phyloP scores from a whole-genome alignment of 1,284 basidiomycete species.

The Irpex sp. region DNA sequence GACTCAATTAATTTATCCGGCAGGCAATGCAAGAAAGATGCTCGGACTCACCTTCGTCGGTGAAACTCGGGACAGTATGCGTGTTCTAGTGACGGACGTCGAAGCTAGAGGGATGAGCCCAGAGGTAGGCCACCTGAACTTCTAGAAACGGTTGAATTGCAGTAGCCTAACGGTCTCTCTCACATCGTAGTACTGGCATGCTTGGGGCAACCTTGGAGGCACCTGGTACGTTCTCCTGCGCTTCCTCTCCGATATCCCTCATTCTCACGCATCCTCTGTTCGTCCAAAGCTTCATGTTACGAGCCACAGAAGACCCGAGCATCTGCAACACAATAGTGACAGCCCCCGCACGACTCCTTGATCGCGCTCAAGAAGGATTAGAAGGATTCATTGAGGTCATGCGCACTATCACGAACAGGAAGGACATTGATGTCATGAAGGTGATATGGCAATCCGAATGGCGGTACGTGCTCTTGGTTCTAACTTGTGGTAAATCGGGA shows the following conservation, averaged over 20 bases:
- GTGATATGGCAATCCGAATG: background rate
- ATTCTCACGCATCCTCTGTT: background rate
- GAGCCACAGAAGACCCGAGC: background rate
- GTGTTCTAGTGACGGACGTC: constrained; percentile 27
- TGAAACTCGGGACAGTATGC: constrained; percentile 25
- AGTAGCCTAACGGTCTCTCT: constrained; percentile 8
- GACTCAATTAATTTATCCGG: background rate
- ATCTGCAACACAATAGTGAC: background rate
- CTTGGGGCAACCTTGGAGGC: background rate
- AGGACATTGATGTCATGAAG: background rate
- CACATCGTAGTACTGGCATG: constrained; percentile 12
- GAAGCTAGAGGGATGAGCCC: constrained; percentile 20
- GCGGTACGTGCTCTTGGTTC: background rate
- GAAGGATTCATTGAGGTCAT: background rate
- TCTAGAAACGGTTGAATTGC: background rate
- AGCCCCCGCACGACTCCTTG: background rate
- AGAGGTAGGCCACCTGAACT: constrained; percentile 11
- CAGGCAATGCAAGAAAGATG: constrained; percentile 24
- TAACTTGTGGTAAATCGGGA: background rate
- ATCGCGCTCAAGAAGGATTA: background rate
- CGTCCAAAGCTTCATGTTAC: background rate
- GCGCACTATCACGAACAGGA: background rate
- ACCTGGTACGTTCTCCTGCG: constrained; percentile 13
- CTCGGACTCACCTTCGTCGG: constrained; percentile 27
- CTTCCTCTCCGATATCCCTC: background rate